These are phyloP conservation scores for Phytophthora constricta DNA, from an alignment of 352 stramenopile genomes.

Conservation along the genomic window DNA sequence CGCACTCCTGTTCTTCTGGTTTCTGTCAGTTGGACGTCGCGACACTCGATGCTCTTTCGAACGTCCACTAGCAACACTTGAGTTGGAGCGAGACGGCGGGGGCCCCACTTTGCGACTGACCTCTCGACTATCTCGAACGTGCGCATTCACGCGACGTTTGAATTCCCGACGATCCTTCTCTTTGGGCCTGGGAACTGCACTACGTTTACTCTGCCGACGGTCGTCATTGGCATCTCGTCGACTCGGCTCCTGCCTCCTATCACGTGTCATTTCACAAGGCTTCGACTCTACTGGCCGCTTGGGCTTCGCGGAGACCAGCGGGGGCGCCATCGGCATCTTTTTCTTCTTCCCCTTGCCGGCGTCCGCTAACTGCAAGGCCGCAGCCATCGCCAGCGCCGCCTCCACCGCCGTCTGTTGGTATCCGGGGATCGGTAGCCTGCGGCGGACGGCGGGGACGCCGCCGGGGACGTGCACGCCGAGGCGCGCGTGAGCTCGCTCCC, in stretches of 20 bases:
- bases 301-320: conserved; percentile 18
- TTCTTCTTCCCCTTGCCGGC: conserved; percentile 10
- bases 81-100: conserved; percentile 1
- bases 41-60: not conserved
- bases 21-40: not conserved
- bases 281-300: conserved; percentile 2
- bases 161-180: conserved; percentile 6
- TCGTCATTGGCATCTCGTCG: not conserved
- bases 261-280: not conserved
- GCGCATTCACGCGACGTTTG: not conserved
- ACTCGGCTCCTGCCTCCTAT: not conserved
- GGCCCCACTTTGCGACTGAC: not conserved
- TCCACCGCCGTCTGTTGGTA: conserved; percentile 36
- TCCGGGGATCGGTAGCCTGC: conserved; percentile 14
- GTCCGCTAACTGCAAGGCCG: conserved; percentile 16
- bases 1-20: not conserved
- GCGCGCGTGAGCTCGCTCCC: conserved; percentile 13
- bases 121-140: not conserved
- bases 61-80: not conserved
- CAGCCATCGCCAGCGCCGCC: conserved; percentile 38
- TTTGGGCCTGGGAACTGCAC: not conserved
- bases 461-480: conserved; percentile 13
- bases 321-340: conserved; percentile 8
- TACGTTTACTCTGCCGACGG: not conserved
- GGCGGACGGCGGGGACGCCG: not conserved